Conservation (phyloP, 2,329 filamentous ascomycete genomes). For the Clonostachys solani region DNA sequence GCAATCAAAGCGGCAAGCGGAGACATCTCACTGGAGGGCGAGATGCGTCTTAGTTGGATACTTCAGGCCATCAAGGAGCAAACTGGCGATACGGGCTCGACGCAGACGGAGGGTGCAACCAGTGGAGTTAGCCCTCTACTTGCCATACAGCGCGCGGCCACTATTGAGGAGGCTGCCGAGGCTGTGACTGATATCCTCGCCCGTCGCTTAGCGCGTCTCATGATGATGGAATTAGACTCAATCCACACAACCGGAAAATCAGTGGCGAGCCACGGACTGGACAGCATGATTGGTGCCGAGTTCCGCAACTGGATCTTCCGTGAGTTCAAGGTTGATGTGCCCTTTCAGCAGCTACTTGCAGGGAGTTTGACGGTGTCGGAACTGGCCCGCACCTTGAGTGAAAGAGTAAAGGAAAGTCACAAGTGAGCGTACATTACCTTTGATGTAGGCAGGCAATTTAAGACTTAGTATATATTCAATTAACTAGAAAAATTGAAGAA, state of each 20-base stretch:
- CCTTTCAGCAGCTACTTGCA: too few species aligned
- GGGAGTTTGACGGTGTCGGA: too few species aligned
- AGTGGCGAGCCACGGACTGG: neutral
- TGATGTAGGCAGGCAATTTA: too few species aligned
- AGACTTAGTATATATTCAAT: too few species aligned
- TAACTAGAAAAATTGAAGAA: too few species aligned
- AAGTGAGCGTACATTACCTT: too few species aligned
- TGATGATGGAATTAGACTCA: neutral
- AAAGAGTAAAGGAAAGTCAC: too few species aligned
- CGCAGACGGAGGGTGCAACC: neutral
- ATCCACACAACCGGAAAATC: neutral
- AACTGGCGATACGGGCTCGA: neutral
- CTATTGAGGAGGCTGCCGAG: neutral
- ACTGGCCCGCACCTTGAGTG: too few species aligned
- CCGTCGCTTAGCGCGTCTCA: neutral
- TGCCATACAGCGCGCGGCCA: neutral
- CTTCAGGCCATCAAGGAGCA: neutral
- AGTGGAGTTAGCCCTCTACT: neutral
- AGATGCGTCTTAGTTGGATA: too few species aligned
- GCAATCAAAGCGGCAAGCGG: too few species aligned
- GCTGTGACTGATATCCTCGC: neutral
- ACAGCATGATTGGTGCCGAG: neutral
- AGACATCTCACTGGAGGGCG: too few species aligned
- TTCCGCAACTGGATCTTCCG: constrained; percentile 1
- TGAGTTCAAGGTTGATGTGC: too few species aligned